These are phyloP conservation scores for Malassezia vespertilionis DNA, from an alignment of 1,284 basidiomycete genomes.

Conservation along the genomic window DNA sequence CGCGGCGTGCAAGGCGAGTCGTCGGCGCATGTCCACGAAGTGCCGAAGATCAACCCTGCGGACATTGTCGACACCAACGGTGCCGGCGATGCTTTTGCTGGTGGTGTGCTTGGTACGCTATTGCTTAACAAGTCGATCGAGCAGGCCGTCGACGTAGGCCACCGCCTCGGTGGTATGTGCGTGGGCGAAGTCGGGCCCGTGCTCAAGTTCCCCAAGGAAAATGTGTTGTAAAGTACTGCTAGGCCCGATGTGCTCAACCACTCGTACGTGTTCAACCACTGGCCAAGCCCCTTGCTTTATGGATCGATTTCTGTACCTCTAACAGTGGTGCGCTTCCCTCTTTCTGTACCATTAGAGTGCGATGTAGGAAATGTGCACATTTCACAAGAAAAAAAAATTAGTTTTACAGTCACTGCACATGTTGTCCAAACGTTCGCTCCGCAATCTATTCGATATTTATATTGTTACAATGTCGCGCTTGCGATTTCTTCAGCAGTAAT, in stretches of 20 bases:
- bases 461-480: no score
- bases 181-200: conserved; percentile 62
- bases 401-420: no score
- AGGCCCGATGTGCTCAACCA: background rate
- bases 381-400: no score
- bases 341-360: no score
- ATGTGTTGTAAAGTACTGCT: conserved; percentile 22
- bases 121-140: conserved; percentile 70
- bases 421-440: no score
- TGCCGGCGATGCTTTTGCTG: conserved; percentile 98
- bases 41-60: conserved; percentile 49
- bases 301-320: background rate
- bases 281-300: no score
- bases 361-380: no score
- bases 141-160: conserved; percentile 71
- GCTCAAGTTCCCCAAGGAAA: conserved; percentile 43
- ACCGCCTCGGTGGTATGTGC: conserved; percentile 78
- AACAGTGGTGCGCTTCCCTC: background rate
- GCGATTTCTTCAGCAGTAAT: conserved; percentile 54
- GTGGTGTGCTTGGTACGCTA: conserved; percentile 80
- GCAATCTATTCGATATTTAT: no score
- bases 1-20: conserved; percentile 58
- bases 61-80: conserved; percentile 88
- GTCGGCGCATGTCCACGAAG: conserved; percentile 51
- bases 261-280: conserved; percentile 17